A percentile compares a stretch with the other conserved stretches of the same genome.
Conservation (phyloP, 768 basidiomycete genomes). For the Rhodotorula paludigena region DNA sequence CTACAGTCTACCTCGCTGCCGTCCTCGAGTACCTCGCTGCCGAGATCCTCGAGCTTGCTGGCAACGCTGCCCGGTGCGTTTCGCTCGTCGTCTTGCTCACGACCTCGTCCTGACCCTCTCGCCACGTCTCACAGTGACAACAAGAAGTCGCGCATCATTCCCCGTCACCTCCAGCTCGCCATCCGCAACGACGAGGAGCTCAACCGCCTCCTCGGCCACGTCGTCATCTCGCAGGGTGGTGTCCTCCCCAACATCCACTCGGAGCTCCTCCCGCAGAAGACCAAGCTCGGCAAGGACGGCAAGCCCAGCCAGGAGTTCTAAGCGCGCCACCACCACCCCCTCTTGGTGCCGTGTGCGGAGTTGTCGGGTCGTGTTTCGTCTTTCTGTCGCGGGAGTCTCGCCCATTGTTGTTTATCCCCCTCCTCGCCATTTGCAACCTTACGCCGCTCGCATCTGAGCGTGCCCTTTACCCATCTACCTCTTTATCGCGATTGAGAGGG, state of each 20-base stretch:
- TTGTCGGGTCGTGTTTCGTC: neutral
- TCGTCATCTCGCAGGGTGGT: constrained; percentile 69
- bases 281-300: constrained; percentile 51
- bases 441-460: no score
- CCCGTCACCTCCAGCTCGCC: constrained; percentile 69
- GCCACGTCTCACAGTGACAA: constrained; percentile 53
- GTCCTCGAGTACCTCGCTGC: constrained; percentile 82
- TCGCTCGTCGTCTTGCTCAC: neutral
- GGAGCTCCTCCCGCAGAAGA: constrained; percentile 56
- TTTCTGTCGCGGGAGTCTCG: no score
- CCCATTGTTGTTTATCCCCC: no score
- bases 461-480: no score
- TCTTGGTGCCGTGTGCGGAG: no score
- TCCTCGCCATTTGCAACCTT: no score
- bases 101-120: neutral
- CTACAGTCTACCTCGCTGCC: constrained; percentile 69
- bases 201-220: constrained; percentile 51
- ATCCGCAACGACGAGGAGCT: constrained; percentile 71
- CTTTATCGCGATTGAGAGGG: no score
- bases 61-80: constrained; percentile 62
- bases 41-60: constrained; percentile 80
- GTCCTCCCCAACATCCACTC: constrained; percentile 60
- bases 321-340: neutral
- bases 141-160: constrained; percentile 76
- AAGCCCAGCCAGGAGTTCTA: constrained; percentile 24